Conservation (phyloP, 176 grass and related monocot species). For the Musa acuminata region DNA sequence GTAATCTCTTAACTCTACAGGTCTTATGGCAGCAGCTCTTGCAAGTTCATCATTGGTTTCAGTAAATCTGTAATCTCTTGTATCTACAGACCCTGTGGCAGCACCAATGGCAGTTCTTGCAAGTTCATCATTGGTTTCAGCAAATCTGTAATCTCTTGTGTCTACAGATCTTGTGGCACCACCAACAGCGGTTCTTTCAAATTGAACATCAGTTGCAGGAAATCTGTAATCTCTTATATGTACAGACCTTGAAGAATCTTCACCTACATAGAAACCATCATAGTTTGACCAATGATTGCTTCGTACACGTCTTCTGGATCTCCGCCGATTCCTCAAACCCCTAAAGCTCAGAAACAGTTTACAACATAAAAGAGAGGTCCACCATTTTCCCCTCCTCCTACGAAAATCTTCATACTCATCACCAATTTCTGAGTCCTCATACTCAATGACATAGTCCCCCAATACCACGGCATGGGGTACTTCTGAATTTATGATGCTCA, state of each 20-base stretch:
- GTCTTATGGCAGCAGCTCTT: conserved; percentile 36
- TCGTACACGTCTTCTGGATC: conserved; percentile 40
- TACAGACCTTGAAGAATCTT: conserved; percentile 40
- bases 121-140: conserved; percentile 83
- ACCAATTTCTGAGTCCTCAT: conserved; percentile 80
- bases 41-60: conserved; percentile 84
- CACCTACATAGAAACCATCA: conserved; percentile 55
- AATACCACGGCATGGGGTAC: conserved; percentile 83
- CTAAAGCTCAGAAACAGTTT: conserved; percentile 47
- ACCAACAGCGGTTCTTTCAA: conserved; percentile 30
- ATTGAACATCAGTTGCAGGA: conserved; percentile 79
- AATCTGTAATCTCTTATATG: conserved; percentile 83
- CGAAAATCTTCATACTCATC: conserved; percentile 67
- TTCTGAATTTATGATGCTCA: conserved; percentile 89
- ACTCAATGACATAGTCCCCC: conserved; percentile 97
- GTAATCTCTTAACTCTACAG: conserved; percentile 69
- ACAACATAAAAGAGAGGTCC: conserved; percentile 74
- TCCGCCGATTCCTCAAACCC: conserved; percentile 55
- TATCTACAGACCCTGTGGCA: conserved; percentile 48
- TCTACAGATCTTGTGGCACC: conserved; percentile 47
- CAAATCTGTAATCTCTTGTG: conserved; percentile 77
- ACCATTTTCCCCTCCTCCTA: conserved; percentile 63
- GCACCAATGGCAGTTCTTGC: conserved; percentile 21
- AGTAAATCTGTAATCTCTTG: conserved; percentile 79
- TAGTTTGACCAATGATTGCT: conserved; percentile 37